Percentiles rank a stretch among this genome's conserved stretches.
phyloP scores from a whole-genome alignment of 2,329 filamentous ascomycete species.

The Sporothrix sp. region DNA sequence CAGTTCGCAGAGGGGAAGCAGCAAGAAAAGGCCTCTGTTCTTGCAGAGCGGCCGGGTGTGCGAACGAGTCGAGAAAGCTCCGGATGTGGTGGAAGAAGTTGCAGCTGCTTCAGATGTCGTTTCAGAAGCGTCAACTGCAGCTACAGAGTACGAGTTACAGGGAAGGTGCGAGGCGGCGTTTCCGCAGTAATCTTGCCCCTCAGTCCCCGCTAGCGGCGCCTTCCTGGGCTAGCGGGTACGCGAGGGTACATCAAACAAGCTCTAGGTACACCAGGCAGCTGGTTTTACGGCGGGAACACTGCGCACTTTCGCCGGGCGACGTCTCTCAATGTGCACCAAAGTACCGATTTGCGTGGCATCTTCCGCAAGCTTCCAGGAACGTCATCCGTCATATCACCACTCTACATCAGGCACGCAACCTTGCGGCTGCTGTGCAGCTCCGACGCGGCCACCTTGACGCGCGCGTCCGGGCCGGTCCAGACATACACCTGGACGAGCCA shows the following conservation, averaged over 20 bases:
- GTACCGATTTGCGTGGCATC: neutral
- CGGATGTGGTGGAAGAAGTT: neutral
- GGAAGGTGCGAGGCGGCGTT: conserved; percentile 4
- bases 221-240: neutral
- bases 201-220: neutral
- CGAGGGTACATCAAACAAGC: neutral
- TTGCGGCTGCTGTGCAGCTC: conserved; percentile 60
- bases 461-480: conserved; percentile 47
- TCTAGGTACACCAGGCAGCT: neutral
- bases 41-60: no score
- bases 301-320: no score
- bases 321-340: neutral
- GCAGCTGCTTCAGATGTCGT: conserved; percentile 9
- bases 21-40: no score
- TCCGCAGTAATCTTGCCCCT: conserved; percentile 4
- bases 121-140: conserved; percentile 4
- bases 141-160: no score
- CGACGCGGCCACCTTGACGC: conserved; percentile 56
- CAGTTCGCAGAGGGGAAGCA: no score
- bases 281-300: neutral
- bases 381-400: neutral
- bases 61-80: no score
- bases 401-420: conserved; percentile 60
- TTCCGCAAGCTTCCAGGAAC: conserved; percentile 2
- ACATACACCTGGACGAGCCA: conserved; percentile 86